phyloP scores from a whole-genome alignment of 1,284 basidiomycete genomes.

The Fomitopsis pinicola region DNA sequence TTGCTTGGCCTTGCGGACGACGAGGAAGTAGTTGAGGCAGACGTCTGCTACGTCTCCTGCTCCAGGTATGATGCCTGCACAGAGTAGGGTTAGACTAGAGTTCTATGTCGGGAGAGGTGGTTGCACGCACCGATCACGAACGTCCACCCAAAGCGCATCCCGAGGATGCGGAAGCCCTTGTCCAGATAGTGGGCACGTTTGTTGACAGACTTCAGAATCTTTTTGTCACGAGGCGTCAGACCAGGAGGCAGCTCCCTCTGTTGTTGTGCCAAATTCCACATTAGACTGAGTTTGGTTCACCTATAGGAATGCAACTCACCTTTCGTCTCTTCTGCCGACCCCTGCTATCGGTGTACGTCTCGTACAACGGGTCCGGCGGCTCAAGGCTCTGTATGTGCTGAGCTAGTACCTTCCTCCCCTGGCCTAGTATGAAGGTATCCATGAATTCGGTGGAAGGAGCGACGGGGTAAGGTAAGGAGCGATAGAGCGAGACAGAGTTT shows the following conservation, averaged over 20 bases:
- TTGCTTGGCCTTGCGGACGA: slow-evolving; percentile 74
- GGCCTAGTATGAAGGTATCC: slow-evolving; percentile 37
- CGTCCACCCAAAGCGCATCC: slow-evolving; percentile 86
- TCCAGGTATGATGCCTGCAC: slow-evolving; percentile 65
- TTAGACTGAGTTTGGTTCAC: background rate
- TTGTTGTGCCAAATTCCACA: background rate
- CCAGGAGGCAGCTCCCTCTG: slow-evolving; percentile 77
- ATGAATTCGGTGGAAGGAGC: slow-evolving; percentile 22
- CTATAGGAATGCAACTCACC: slow-evolving; percentile 37
- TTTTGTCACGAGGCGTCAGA: slow-evolving; percentile 73
- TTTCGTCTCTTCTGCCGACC: slow-evolving; percentile 69
- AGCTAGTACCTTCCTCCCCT: slow-evolving; percentile 57
- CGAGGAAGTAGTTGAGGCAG: slow-evolving; percentile 70
- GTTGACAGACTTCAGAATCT: slow-evolving; percentile 73
- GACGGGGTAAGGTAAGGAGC: background rate
- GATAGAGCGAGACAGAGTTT: background rate
- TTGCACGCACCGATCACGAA: slow-evolving; percentile 58
- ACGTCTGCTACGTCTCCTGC: slow-evolving; percentile 67
- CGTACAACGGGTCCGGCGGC: slow-evolving; percentile 79
- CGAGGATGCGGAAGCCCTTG: slow-evolving; percentile 83
- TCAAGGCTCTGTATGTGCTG: slow-evolving; percentile 60
- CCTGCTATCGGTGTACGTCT: slow-evolving; percentile 60
- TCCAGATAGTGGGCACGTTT: slow-evolving; percentile 87
- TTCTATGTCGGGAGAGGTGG: background rate
- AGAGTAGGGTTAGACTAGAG: background rate